These are phyloP conservation scores for Niebla homalea DNA, from an alignment of 495 filamentous ascomycete species.

Conservation along the genomic window DNA sequence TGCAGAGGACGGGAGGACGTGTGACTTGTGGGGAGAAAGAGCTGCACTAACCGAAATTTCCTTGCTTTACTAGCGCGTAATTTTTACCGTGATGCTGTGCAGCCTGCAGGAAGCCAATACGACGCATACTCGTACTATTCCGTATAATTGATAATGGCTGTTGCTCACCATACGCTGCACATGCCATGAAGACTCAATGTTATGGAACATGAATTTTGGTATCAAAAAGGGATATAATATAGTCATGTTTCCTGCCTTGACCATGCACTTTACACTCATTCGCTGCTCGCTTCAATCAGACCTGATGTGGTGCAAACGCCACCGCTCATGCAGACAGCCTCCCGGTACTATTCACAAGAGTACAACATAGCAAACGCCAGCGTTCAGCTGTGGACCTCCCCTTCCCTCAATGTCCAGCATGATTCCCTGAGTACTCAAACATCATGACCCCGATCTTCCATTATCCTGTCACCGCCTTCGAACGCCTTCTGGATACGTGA, in stretches of 20 bases:
- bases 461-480: constrained; percentile 9
- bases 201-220: neutral
- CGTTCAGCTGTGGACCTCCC: neutral
- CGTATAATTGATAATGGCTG: too few relatives aligned
- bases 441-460: neutral
- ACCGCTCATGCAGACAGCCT: neutral
- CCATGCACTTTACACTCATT: too few relatives aligned
- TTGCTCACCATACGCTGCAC: too few relatives aligned
- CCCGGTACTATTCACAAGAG: neutral
- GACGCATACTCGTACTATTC: too few relatives aligned
- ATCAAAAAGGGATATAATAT: neutral
- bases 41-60: constrained; percentile 4
- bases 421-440: neutral
- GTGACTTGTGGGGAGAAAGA: neutral
- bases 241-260: neutral
- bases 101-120: too few relatives aligned
- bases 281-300: neutral
- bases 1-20: neutral
- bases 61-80: neutral
- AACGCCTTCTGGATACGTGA: constrained; percentile 30
- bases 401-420: neutral
- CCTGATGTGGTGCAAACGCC: neutral
- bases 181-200: too few relatives aligned
- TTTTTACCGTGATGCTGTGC: too few relatives aligned
- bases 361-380: neutral